Evolutionary conservation across 352 stramenopile genomes (phyloP).

Genomic region (Pythium aphanidermatum): DNA sequence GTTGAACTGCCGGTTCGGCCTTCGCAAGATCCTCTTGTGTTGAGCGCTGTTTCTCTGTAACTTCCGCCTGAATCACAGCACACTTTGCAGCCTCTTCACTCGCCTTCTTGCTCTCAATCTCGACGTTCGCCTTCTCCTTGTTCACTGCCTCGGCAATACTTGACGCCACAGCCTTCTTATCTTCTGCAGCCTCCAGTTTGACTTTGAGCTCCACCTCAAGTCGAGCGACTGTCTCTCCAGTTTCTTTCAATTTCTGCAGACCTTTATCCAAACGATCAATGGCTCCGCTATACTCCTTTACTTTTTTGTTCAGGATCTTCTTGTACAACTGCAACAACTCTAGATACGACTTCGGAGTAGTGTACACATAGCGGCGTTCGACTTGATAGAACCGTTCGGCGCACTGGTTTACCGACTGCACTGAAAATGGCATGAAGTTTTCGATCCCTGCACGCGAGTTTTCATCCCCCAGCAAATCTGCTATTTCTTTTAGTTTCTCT

Average conservation of each 20-base stretch:
- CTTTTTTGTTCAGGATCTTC: slow-evolving; percentile 90
- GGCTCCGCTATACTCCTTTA: slow-evolving; percentile 82
- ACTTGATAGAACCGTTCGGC: slow-evolving; percentile 87
- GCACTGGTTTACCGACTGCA: slow-evolving; percentile 90
- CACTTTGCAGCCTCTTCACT: slow-evolving; percentile 91
- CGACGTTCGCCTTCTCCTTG: slow-evolving; percentile 94
- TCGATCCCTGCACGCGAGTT: slow-evolving; percentile 86
- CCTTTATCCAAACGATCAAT: slow-evolving; percentile 92
- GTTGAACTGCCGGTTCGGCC: slow-evolving; percentile 91
- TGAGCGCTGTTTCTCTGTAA: slow-evolving; percentile 89
- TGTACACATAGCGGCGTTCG: slow-evolving; percentile 93
- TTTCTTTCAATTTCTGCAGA: slow-evolving; percentile 91
- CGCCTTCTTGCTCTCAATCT: slow-evolving; percentile 92
- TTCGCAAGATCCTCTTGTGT: slow-evolving; percentile 90
- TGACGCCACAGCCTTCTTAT: slow-evolving; percentile 93
- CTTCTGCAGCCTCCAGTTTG: slow-evolving; percentile 93
- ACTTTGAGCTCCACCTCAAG: slow-evolving; percentile 94
- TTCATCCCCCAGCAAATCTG: slow-evolving; percentile 75
- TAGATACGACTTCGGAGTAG: slow-evolving; percentile 94
- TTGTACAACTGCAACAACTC: slow-evolving; percentile 94
- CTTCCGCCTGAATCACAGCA: slow-evolving; percentile 91
- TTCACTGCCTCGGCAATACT: slow-evolving; percentile 94
- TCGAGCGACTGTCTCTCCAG: slow-evolving; percentile 87
- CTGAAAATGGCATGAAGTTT: slow-evolving; percentile 95
- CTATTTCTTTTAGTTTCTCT: slow-evolving; percentile 83